Evolutionary conservation across 2,329 filamentous ascomycete species (phyloP).

Genomic region (Fusarium nodosum): DNA sequence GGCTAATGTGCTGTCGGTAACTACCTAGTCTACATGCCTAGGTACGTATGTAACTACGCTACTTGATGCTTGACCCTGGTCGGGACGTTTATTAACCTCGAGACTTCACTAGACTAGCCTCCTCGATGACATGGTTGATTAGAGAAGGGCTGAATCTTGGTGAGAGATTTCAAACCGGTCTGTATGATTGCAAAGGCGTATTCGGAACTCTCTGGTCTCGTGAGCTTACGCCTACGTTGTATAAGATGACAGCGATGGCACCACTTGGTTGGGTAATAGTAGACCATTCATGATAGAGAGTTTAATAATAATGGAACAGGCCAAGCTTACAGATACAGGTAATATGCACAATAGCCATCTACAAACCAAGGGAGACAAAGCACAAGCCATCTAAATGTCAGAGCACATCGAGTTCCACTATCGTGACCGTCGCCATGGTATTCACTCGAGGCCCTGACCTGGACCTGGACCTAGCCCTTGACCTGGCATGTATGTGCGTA

Average conservation of each 20-base stretch:
- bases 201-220: conserved; percentile 21
- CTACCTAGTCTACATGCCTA: background rate
- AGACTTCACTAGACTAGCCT: conserved; percentile 17
- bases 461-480: conserved; percentile 11
- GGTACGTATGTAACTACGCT: background rate
- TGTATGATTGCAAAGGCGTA: conserved; percentile 13
- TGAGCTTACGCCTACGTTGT: conserved; percentile 5
- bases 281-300: conserved; percentile 17
- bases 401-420: conserved; percentile 42
- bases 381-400: conserved; percentile 39
- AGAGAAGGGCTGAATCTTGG: conserved; percentile 1
- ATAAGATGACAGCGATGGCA: background rate
- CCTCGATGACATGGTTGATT: conserved; percentile 6
- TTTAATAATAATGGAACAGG: conserved; percentile 20
- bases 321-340: conserved; percentile 30
- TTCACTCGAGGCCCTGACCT: conserved; percentile 26
- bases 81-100: conserved; percentile 43
- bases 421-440: conserved; percentile 43
- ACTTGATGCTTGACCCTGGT: conserved; percentile 34
- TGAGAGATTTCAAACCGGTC: background rate
- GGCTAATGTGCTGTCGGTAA: conserved; percentile 30
- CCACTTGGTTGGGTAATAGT: background rate
- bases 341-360: background rate
- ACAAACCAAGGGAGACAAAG: conserved; percentile 19
- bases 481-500: background rate